Evolutionary conservation across 345 rosid genomes (phyloP).

Genomic region (Salix udensis): DNA sequence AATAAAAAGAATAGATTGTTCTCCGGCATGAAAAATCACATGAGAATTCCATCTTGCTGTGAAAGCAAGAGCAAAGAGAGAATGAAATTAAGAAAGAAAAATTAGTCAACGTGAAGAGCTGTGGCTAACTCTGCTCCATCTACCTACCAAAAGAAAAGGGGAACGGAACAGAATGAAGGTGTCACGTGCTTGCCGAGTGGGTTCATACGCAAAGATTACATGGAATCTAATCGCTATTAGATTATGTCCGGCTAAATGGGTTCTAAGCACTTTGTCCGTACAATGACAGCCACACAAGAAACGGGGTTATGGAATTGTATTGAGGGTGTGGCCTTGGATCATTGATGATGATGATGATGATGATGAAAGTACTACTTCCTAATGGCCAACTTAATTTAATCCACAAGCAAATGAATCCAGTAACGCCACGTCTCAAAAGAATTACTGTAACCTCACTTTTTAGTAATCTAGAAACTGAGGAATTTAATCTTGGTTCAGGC

Average conservation of each 20-base stretch:
- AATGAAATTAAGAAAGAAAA: background rate
- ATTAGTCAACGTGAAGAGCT: background rate
- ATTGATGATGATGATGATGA: background rate
- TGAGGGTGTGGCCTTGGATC: background rate
- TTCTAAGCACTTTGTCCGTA: slow-evolving; percentile 33
- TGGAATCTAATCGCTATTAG: background rate
- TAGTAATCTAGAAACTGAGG: slow-evolving; percentile 38
- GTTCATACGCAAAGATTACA: background rate
- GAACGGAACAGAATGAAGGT: background rate
- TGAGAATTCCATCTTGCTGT: background rate
- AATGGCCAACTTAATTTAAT: slow-evolving; percentile 42
- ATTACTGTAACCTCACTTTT: background rate
- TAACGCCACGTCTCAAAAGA: slow-evolving; percentile 41
- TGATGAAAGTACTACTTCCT: slow-evolving; percentile 5
- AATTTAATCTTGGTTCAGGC: slow-evolving; percentile 41
- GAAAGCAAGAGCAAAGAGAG: background rate
- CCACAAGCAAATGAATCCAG: slow-evolving; percentile 25
- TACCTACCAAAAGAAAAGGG: background rate
- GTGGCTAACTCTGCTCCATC: background rate
- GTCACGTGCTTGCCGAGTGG: background rate
- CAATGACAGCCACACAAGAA: slow-evolving; percentile 11
- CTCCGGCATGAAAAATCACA: too few relatives aligned
- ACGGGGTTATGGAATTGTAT: slow-evolving; percentile 3
- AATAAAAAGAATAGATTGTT: too few relatives aligned
- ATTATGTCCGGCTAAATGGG: slow-evolving; percentile 33